A percentile compares a stretch with the other conserved stretches of the same genome.
Evolutionary conservation across 2,329 filamentous ascomycete species (phyloP).

Genomic region (Colletotrichum tabaci): DNA sequence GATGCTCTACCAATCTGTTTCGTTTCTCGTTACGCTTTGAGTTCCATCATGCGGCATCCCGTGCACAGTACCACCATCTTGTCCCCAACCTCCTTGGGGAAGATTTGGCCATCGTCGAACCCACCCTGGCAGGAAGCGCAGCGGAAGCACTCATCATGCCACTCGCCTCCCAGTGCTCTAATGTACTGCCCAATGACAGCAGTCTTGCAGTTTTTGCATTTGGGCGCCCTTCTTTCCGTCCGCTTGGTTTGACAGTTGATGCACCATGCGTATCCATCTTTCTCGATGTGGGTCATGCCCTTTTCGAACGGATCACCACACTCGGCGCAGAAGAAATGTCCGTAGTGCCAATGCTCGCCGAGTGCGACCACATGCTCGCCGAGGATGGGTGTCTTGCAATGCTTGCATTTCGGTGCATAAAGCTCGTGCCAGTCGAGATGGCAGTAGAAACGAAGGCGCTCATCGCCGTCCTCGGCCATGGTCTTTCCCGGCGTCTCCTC

Average conservation of each 20-base stretch:
- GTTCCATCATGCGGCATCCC: slow-evolving; percentile 70
- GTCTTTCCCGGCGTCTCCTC: slow-evolving; percentile 75
- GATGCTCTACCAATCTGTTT: background rate
- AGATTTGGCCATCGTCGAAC: slow-evolving; percentile 77
- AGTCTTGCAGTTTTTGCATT: slow-evolving; percentile 87
- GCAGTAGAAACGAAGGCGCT: slow-evolving; percentile 89
- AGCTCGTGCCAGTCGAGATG: slow-evolving; percentile 99
- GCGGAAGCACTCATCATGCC: slow-evolving; percentile 93
- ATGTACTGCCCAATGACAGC: slow-evolving; percentile 93
- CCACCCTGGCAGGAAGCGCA: slow-evolving; percentile 76
- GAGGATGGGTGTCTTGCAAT: slow-evolving; percentile 96
- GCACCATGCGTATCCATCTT: slow-evolving; percentile 98
- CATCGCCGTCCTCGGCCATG: slow-evolving; percentile 80
- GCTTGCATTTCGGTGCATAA: slow-evolving; percentile 93
- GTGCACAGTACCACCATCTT: slow-evolving; percentile 69
- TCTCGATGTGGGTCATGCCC: slow-evolving; percentile 84
- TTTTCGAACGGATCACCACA: slow-evolving; percentile 94
- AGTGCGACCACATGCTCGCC: slow-evolving; percentile 95
- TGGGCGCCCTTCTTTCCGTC: slow-evolving; percentile 88
- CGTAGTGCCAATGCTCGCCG: slow-evolving; percentile 95
- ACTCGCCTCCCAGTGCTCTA: slow-evolving; percentile 89
- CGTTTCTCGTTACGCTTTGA: slow-evolving; percentile 64
- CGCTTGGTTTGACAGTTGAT: slow-evolving; percentile 92
- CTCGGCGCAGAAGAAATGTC: slow-evolving; percentile 99
- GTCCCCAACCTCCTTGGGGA: slow-evolving; percentile 63